Base-by-base conservation (phyloP, 257 asterid species). In the Osmanthus fragrans region DNA sequence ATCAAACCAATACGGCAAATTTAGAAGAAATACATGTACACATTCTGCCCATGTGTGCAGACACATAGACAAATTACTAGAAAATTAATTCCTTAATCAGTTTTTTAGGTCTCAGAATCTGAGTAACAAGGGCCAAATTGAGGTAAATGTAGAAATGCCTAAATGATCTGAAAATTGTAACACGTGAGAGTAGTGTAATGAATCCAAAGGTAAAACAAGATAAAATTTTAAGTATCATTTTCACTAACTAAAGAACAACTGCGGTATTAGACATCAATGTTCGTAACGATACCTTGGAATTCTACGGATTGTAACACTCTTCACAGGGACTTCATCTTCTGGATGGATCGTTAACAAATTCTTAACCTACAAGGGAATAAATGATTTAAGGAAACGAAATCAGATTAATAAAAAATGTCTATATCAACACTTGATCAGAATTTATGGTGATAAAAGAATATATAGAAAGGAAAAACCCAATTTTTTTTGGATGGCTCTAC, bases 281-380 rank as follows among this genome's bases (percentile, higher is more conserved):
- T 68, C 51, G 12, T 37, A n/a, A 33, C 58, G 27, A 71, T 83
- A 94, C 98, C 94, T 90, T 39, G 98, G 98, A 45, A 94, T 89
- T 84, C 87, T 92, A 65, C 98, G 94, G 75, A 91, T 87, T 19
- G 97, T 90, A 77, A 94, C 96, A 63, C 87, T 88, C 84, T 91
- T 91, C 80, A 94, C 98, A 12, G 94, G 94, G 70, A 88, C 82
- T 82, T 87, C 88, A 47, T 91, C 96, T 79, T 89, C 98, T 8
- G 97, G 90, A 77, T 88, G 96, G 79, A 94, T 77, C 13, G 97
- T 91, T 73, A 94, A 84, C 85, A 94, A 87, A 76, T 92, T 92
- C 80, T 94, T 94, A 5, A 84, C 93, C 98, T 94, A 79, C 23
- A 75, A 80, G 49, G 69, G 23, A n/a, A 70, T 29, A 63, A 77